These are phyloP conservation scores for Hypoxylon sp. DNA, from an alignment of 2,329 filamentous ascomycete species.

Conservation along the genomic window DNA sequence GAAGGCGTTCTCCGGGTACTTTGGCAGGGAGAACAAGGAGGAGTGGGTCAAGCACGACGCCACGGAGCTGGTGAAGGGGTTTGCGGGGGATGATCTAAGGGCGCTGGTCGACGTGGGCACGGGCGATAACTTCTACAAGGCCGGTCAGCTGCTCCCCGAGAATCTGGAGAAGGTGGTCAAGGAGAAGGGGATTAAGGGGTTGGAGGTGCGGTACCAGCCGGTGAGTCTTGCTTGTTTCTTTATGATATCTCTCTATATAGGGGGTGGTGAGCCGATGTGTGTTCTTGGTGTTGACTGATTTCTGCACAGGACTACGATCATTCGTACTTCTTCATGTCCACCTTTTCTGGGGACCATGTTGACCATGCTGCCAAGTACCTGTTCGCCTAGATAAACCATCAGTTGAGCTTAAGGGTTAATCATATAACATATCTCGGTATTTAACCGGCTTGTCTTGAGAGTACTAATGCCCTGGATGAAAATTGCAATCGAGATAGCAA, in stretches of 20 bases:
- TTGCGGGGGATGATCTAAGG: conserved; percentile 69
- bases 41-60: conserved; percentile 92
- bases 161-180: conserved; percentile 85
- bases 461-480: too few relatives aligned
- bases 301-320: conserved; percentile 83
- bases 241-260: background rate
- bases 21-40: conserved; percentile 75
- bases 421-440: too few relatives aligned
- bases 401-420: background rate
- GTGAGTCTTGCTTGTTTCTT: conserved; percentile 51
- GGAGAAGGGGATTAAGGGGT: conserved; percentile 74
- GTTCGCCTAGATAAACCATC: conserved; percentile 46
- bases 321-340: conserved; percentile 95
- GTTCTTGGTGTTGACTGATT: background rate
- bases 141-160: conserved; percentile 90
- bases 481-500: conserved; percentile 1
- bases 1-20: conserved; percentile 93
- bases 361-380: conserved; percentile 91
- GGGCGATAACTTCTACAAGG: conserved; percentile 95
- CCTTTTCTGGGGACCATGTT: conserved; percentile 89
- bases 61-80: conserved; percentile 82
- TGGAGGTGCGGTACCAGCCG: conserved; percentile 84
- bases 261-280: background rate
- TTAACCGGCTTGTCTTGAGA: too few relatives aligned
- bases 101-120: conserved; percentile 92